Base-by-base conservation (phyloP, 257 asterid species). In the Lavandula angustifolia region DNA sequence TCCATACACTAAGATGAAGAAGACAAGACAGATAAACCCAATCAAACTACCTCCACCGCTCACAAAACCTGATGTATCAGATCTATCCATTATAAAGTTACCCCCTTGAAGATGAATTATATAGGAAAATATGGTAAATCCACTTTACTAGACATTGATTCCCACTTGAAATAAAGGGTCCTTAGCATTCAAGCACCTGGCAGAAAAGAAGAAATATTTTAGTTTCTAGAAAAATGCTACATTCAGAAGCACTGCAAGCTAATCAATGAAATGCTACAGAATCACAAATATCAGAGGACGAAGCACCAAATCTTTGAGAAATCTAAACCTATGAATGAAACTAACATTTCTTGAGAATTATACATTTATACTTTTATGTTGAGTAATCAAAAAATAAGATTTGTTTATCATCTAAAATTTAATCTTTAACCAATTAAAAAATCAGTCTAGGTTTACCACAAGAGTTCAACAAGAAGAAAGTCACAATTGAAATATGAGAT, bases 31-130 rank as follows among this genome's bases (percentile, higher is more conserved):
- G 52, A 67, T 27, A 54, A 67, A 70, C 14, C 78, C 75, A 8
- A 69, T 58, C 67, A 75, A 75, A 69, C 79, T 80, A 53, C 85
- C 54, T 67, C 97, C 99, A 34, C 97, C 96, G 18, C 97, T 92
- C 68, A 92, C 92, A 65, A 92, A 89, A 57, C 97, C 94, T 33
- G 97, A 87, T 14, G 95, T 89, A 71, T 92, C 96, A 0, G 80
- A 68, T 77, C 99, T 83, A 76, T 89, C 96, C 99, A 92, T 92
- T 62, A 22, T 22, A 2, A 42, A 10, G 60, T 59, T 48, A 64
- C 76, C 40, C 57, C 80, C 74, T 73, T 1, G 13, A 49, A 38
- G 66, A 47, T 68, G 69, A 50, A 59, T 41, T 60, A 67, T 50
- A 52, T 51, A 60, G 41, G 62, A 48, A 68, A 34, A 37, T 7